Evolutionary conservation across 148 eudicot genomes (phyloP), one percentile per base, ranked within the genome.

Genomic region (Persicaria maculosa): DNA sequence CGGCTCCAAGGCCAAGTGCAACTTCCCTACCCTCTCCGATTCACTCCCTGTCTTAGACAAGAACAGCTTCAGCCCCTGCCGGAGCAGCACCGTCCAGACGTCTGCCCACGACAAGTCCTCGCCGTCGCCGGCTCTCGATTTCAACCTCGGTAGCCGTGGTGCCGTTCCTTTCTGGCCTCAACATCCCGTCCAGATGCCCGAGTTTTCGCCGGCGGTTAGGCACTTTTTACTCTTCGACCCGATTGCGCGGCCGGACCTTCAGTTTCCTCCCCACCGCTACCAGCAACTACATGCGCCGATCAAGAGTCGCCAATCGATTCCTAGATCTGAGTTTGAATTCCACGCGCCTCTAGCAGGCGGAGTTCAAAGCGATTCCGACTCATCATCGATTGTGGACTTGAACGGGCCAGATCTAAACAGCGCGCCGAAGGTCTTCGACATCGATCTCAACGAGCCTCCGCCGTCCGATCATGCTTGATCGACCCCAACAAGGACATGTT

Each of bases 1-100:
- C 0, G 85, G 85, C 9, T 5, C 40, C 17, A 82, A 79, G 50
- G 82, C 85, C 47, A 82, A 82, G 69, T 77, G 76, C 31, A 82
- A 82, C 43, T 82, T 82, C 52, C 80, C 82, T 2, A n/a, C 57
- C 3, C 74, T 81, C 11, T 45, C 78, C 1, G 74, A 72, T 0
- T 20, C 74, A 22, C 3, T 68, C 10, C 22, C 68, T 59, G 4
- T 44, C n/a, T 31, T 31, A 31, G 40, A 25, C 19, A 53, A 48
- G 46, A 43, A 74, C 19, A 9, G 50, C 9, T 47, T 7, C 11
- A 81, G 81, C 55, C 81, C 84, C 0, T 78, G 81, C 74, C 76
- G 65, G 62, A 76, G 77, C 81, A 76, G 84, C 79, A 76, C 82
- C 1, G 75, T 82, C 40, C 82, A 79, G 57, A 65, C 84, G 3